phyloP scores from a whole-genome alignment of 139 green algal genomes.

The Volvox africanus region DNA sequence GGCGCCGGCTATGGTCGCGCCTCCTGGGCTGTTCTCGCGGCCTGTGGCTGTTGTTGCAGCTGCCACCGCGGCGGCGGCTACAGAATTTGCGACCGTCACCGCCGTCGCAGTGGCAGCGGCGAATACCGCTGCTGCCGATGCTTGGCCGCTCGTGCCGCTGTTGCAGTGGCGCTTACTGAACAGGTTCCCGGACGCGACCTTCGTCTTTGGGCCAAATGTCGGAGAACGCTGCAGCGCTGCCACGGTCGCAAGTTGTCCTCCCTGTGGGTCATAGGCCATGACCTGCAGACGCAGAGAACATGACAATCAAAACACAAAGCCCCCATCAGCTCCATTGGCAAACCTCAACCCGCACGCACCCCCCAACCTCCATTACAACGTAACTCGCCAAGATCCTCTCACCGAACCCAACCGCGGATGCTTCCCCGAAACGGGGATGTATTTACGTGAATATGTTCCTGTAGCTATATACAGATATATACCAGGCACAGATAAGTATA shows the following conservation, averaged over 20 bases:
- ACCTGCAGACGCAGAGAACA: neutral
- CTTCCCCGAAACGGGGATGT: too few relatives aligned
- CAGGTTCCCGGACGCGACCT: neutral
- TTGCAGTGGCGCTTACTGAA: slow-evolving; percentile 34
- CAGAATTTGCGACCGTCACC: neutral
- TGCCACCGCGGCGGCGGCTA: neutral
- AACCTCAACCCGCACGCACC: too few relatives aligned
- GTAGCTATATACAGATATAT: too few relatives aligned
- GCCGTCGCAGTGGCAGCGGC: neutral
- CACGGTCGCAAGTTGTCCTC: slow-evolving; percentile 14
- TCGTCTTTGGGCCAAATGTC: slow-evolving; percentile 27
- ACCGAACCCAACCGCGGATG: too few relatives aligned
- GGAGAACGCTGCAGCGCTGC: slow-evolving; percentile 46
- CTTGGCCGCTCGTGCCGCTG: neutral
- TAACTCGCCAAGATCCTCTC: too few relatives aligned
- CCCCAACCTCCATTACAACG: too few relatives aligned
- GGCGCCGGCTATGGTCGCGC: neutral
- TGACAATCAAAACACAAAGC: too few relatives aligned
- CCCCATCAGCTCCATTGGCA: too few relatives aligned
- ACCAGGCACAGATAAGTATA: too few relatives aligned
- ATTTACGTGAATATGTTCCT: too few relatives aligned
- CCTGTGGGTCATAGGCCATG: neutral
- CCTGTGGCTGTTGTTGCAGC: neutral
- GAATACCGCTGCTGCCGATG: neutral
- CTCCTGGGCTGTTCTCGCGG: neutral